Base-by-base conservation (phyloP, 305 asterid genomes). In the Plantago rigida region DNA sequence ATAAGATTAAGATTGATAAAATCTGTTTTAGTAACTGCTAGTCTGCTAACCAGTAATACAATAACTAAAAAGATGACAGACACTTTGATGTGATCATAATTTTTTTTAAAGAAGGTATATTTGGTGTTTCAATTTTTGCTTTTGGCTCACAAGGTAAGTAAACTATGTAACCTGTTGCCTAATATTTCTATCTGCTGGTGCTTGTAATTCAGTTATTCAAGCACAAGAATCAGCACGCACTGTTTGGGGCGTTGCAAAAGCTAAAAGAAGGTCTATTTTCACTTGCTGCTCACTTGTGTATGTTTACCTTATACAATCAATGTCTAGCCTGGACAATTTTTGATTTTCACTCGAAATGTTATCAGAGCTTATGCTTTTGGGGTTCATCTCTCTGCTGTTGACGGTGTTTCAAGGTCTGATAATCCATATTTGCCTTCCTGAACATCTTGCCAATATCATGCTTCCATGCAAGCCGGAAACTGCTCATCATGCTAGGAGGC, bases 291-390 rank as follows among this genome's bases (percentile, higher is more conserved):
- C 13, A 14, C 19, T 9, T 13, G 10, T 52, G 17, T 10, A 28
- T 53, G 36, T 36, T 1, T 36, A 36, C 9, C 44, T 8, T 5
- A 36, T 0, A 36, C 10, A 5, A 36, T 36, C 44, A 36, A 36
- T 8, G 10, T 36, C 9, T 6, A 36, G 44, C 44, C 4, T 36
- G 10, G 2, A 11, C n/a, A n/a, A 56, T 24, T 56, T 3, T 47
- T 42, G 9, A 4, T 48, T 49, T 22, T 34, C 7, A 47, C 3
- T 3, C 0, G 6, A 34, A 15, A 22, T 2, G 10, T 10, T 63
- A 73, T 75, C 90, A 91, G 96, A 91, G 71, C 70, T 91, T 81
- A 88, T 91, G 98, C 87, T 91, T 66, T 46, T 84, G 88, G 96
- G 98, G 46, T 91, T 91, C 29, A 81, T 91, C 64, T 87, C 98